phyloP scores from a whole-genome alignment of 352 stramenopile species.

The Globisporangium okanoganense region DNA sequence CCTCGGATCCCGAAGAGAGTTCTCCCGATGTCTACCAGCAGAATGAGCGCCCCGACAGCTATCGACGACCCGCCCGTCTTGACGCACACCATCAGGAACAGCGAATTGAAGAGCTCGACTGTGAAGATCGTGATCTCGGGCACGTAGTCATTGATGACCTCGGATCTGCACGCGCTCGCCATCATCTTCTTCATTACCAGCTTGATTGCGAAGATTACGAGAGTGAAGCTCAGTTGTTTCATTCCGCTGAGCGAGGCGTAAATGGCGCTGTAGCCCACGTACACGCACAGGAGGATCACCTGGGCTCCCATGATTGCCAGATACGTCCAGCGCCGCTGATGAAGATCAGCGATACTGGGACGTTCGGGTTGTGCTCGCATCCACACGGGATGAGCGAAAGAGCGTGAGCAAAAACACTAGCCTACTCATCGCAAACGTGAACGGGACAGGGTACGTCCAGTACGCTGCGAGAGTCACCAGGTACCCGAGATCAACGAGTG shows the following conservation, averaged over 20 bases:
- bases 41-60: not conserved
- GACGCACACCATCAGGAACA: conserved; percentile 38
- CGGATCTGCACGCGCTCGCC: not conserved
- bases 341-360: too few species aligned
- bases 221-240: not conserved
- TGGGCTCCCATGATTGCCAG: too few species aligned
- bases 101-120: conserved; percentile 35
- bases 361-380: too few species aligned
- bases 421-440: not conserved
- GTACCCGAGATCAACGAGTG: not conserved
- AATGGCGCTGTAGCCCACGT: too few species aligned
- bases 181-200: not conserved
- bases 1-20: too few species aligned
- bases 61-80: conserved; percentile 1
- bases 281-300: not conserved
- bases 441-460: not conserved
- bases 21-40: not conserved
- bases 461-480: not conserved
- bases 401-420: not conserved
- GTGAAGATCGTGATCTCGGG: conserved; percentile 35
- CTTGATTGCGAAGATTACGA: not conserved
- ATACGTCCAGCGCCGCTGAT: too few species aligned
- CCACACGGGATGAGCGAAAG: not conserved
- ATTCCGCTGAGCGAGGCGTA: not conserved
- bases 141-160: conserved; percentile 19